These are phyloP conservation scores for Tilletia setariae DNA, from an alignment of 1,284 basidiomycete species.

Conservation along the genomic window DNA sequence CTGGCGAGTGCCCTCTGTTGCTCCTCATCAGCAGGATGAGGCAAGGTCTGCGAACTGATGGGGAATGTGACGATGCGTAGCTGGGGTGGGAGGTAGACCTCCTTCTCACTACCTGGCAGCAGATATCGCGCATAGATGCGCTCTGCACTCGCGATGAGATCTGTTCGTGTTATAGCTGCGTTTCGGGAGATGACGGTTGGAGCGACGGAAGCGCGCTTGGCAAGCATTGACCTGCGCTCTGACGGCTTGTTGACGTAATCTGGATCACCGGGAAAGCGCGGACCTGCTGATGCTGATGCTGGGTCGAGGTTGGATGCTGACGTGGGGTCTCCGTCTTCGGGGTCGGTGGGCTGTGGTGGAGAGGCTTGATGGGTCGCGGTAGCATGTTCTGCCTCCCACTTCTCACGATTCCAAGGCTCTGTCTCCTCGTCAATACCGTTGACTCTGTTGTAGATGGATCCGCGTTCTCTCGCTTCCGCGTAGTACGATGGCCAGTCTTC, in stretches of 20 bases:
- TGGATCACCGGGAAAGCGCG: slow-evolving; percentile 49
- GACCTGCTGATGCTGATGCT: slow-evolving; percentile 18
- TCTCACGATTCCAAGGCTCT: slow-evolving; percentile 9
- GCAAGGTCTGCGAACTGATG: slow-evolving; percentile 63
- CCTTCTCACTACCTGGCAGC: slow-evolving; percentile 64
- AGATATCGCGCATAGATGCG: slow-evolving; percentile 93
- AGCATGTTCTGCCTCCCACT: not conserved
- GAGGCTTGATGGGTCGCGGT: not conserved
- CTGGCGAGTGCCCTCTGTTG: slow-evolving; percentile 77
- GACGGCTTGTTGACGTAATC: slow-evolving; percentile 39
- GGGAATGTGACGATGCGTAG: slow-evolving; percentile 55
- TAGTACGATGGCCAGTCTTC: slow-evolving; percentile 98
- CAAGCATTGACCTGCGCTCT: slow-evolving; percentile 38
- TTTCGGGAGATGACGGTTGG: slow-evolving; percentile 70
- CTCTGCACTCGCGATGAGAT: slow-evolving; percentile 87
- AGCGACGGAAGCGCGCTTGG: slow-evolving; percentile 42
- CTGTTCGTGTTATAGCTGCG: slow-evolving; percentile 79
- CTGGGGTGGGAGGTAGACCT: slow-evolving; percentile 80
- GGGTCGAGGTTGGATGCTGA: not conserved
- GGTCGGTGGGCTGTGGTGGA: not conserved
- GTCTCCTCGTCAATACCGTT: slow-evolving; percentile 64
- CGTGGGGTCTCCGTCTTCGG: not conserved
- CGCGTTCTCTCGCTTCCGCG: slow-evolving; percentile 64
- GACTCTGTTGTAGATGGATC: slow-evolving; percentile 84
- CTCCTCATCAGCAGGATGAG: slow-evolving; percentile 63